Base-by-base conservation (phyloP, 768 basidiomycete species). In the Gelatoporia subvermispora region DNA sequence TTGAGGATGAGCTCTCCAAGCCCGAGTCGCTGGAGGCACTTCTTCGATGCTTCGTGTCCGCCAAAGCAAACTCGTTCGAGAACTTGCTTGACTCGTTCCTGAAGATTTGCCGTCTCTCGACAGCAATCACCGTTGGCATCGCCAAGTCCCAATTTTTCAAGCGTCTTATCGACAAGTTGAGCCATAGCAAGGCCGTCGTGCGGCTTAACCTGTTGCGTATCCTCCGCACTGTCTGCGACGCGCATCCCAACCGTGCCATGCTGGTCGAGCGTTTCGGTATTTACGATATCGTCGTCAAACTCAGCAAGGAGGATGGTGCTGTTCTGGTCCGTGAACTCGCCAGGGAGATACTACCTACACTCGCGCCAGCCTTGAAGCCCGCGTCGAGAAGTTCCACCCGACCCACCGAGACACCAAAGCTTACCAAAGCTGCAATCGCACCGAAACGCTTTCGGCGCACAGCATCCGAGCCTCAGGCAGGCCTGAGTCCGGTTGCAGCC, bases 1-100 rank as follows among this genome's bases (percentile, higher is more conserved):
- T 99, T 5, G 96, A 97, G 63, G 93, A 95, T 60, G 82, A 86
- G 42, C 74, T 99, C 0, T 68, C 86, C 28, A 86, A 88, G 58
- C 65, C 74, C 2, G 72, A 73, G 11, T 72, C 87, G 1, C 66
- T 90, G 16, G 83, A 88, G 0, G 72, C 79, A 0, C 69, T 95
- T 15, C 74, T 93, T 28, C 77, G 75, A 35, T 88, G 88, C 63
- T 95, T 95, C 65, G 82, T 88, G 53, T 75, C 79, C 1, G 83
- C 90, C 23, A 93, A 94, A 67, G 84, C 90, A 40, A 88, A 89
- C 61, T 86, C 85, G 2, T 93, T 96, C 60, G 95, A 98, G 64
- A 91, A 88, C 60, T 69, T 99, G 20, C 81, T 97, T 8, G 91
- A 94, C 44, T 90, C 92, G 1, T 87, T 93, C 68, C 79, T 94